Evolutionary conservation across 108 stramenopile genomes (phyloP), one percentile per base, ranked within the genome.

Genomic region (Stephanodiscus triporus): DNA sequence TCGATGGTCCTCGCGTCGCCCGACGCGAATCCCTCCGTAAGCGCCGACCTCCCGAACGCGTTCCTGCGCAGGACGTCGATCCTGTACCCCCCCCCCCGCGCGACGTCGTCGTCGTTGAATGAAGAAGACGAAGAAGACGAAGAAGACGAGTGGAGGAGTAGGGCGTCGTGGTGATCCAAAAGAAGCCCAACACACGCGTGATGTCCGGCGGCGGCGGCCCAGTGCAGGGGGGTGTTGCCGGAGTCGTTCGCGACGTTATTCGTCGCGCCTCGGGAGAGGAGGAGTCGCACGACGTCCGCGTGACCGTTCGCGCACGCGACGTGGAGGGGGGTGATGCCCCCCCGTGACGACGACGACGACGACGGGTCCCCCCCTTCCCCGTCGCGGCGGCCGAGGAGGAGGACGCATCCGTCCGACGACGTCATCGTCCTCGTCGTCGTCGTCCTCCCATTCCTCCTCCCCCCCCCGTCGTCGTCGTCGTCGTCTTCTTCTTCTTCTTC

Each of bases 261-360:
- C 6, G 62, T 47, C n/a, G 76, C 82, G 38, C 73, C 68, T 3
- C 67, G 22, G 40, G 40, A 63, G 4, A 92, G 51, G 36, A 96
- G 70, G 13, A 92, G 57, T 54, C 76, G 65, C 1, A 83, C 87
- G 8, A 86, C 68, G 10, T 64, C 59, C 7, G 67, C 58, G 62
- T 94, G 88, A 2, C 90, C 90, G 58, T 94, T 96, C 19, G 92
- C 95, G 55, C 85, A 82, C 1, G 92, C 91, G 77, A 87, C 89
- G 81, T 94, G 95, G 10, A 96, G 71, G 17, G 92, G 85, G 22
- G 91, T 91, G 20, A 79, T 88, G 23, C 32, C n/a, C 20, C n/a
- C n/a, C n/a, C n/a, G n/a, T n/a, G n/a, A n/a, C n/a, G n/a, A n/a
- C n/a, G n/a, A n/a, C n/a, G n/a, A n/a, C n/a, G n/a, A n/a, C n/a